Base-by-base conservation (phyloP, 169 alveolate species). In the Cardiosporidium cionae region DNA sequence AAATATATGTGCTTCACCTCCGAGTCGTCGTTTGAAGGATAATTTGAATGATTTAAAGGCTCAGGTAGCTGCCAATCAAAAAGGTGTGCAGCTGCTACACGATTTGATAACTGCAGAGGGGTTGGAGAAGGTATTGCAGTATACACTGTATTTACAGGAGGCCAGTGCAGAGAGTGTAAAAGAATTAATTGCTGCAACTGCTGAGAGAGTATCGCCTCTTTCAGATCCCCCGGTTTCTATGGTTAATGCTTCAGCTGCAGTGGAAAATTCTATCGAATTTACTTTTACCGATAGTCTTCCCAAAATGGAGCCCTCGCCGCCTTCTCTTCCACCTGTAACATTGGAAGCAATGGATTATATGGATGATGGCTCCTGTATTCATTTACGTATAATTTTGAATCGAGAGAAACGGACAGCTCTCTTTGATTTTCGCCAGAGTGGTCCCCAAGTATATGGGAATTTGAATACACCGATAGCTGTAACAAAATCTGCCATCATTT, bases 321-420 rank as follows among this genome's bases (percentile, higher is more conserved):
- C n/a, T n/a, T n/a, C n/a, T n/a, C n/a, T n/a, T n/a, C n/a, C n/a
- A n/a, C n/a, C n/a, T n/a, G n/a, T n/a, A n/a, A n/a, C n/a, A n/a
- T 77, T 88, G 0, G 65, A 74, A n/a, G 86, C 87, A 36, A 35
- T 36, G 9, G 95, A 90, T 36, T 87, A 74, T 44, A 85, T 90
- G 92, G 95, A 90, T 80, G 93, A 87, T 73, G 95, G 95, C 32
- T 72, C 89, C 22, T 70, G 33, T 7, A 87, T 90, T 1, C 7
- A 68, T 25, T 76, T 89, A 36, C 36, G 74, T 31, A 66, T 87
- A 9, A 84, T 86, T n/a, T 80, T 89, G 33, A 85, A 86, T 70
- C 25, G 29, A 31, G 25, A 28, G 44, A 53, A 58, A 1, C 25
- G 78, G n/a, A 0, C 53, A 23, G 74, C n/a, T 9, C 0, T 28